These are phyloP conservation scores for Colletotrichum sp. DNA, from an alignment of 2,329 filamentous ascomycete species.

Conservation along the genomic window DNA sequence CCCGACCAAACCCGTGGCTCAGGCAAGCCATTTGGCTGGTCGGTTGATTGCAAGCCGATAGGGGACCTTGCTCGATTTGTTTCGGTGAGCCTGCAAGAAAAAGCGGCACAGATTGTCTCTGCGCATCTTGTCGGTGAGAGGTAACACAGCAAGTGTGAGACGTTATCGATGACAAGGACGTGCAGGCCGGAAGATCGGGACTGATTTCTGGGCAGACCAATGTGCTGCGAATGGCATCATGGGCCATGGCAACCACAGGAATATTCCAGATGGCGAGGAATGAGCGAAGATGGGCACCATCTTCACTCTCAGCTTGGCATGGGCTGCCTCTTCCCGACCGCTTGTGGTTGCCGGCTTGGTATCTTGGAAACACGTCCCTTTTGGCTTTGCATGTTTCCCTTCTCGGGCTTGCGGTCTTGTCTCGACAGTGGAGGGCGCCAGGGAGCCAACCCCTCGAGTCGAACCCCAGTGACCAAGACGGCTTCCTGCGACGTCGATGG, in stretches of 20 bases:
- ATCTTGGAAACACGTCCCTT: slow-evolving; percentile 2
- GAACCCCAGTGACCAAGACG: slow-evolving; percentile 8
- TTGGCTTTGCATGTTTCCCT: background rate
- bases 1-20: slow-evolving; percentile 6
- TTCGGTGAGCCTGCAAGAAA: slow-evolving; percentile 14
- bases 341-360: slow-evolving; percentile 21
- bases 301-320: slow-evolving; percentile 9
- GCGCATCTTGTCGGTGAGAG: background rate
- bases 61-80: slow-evolving; percentile 1
- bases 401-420: background rate
- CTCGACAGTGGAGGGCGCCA: background rate
- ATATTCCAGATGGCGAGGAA: background rate
- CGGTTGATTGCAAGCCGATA: background rate
- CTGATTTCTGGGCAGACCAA: background rate
- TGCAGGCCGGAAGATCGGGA: background rate
- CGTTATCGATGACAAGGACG: background rate
- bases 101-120: background rate
- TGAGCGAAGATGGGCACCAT: background rate
- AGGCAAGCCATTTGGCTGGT: slow-evolving; percentile 10
- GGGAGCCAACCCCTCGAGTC: background rate
- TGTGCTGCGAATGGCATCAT: slow-evolving; percentile 14
- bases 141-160: background rate
- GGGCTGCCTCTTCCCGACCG: slow-evolving; percentile 20
- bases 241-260: background rate
- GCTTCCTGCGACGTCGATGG: slow-evolving; percentile 11